Conservation (phyloP, 768 basidiomycete species). For the Cubamyces lactineus region DNA sequence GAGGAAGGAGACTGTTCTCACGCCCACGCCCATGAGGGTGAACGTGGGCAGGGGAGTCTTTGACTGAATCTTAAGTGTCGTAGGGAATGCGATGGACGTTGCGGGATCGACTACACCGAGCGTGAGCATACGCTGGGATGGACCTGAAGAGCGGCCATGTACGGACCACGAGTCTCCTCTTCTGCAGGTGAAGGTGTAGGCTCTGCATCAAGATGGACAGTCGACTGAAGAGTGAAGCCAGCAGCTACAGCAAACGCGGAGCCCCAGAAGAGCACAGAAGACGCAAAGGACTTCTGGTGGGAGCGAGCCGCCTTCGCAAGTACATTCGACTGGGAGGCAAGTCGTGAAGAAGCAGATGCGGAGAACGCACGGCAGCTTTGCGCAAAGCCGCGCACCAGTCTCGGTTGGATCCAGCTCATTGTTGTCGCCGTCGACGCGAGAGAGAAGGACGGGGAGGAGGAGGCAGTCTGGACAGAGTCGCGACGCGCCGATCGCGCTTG, state of each 20-base stretch:
- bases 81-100: conserved; percentile 76
- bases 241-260: conserved; percentile 38
- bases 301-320: conserved; percentile 2
- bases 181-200: conserved; percentile 17
- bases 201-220: conserved; percentile 52
- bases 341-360: conserved; percentile 10
- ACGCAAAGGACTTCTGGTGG: conserved; percentile 1
- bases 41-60: conserved; percentile 64
- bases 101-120: conserved; percentile 63
- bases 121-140: not conserved
- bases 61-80: conserved; percentile 61
- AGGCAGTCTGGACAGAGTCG: conserved; percentile 13
- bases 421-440: not conserved
- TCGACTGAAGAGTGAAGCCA: conserved; percentile 32
- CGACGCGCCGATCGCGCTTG: conserved; percentile 11
- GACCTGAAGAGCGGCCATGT: not conserved
- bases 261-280: conserved; percentile 23
- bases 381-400: conserved; percentile 4
- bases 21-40: conserved; percentile 81
- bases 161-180: conserved; percentile 28
- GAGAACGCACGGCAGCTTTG: conserved; percentile 21
- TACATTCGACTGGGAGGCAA: conserved; percentile 2
- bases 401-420: conserved; percentile 20
- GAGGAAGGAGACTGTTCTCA: conserved; percentile 87
- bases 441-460: not conserved